Conservation (phyloP, 192 early-diverging fungal genomes). For the Tieghemiomyces parasiticus region DNA sequence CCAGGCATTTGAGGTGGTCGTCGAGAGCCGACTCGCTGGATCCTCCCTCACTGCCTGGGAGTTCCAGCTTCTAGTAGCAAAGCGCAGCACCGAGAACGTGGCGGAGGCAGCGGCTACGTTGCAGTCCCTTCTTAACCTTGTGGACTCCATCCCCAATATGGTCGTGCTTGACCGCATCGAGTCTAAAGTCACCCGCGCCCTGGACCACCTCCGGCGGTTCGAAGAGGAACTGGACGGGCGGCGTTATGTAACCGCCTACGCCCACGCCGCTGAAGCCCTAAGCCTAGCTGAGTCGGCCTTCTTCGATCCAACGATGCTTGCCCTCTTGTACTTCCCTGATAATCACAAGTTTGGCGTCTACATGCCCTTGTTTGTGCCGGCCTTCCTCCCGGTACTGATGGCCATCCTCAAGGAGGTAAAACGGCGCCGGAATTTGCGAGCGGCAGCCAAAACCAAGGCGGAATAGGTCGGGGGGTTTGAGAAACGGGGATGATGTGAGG, state of each 20-base stretch:
- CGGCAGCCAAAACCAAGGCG: neutral
- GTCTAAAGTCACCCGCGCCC: conserved; percentile 36
- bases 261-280: conserved; percentile 45
- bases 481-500: too few species aligned
- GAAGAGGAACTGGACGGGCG: conserved; percentile 20
- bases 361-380: conserved; percentile 87
- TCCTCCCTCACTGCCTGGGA: conserved; percentile 78
- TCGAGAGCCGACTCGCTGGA: too few species aligned
- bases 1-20: too few species aligned
- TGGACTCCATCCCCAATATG: conserved; percentile 75
- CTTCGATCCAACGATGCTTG: conserved; percentile 97
- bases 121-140: conserved; percentile 60
- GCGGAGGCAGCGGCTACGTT: conserved; percentile 60
- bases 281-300: conserved; percentile 72
- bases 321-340: conserved; percentile 93
- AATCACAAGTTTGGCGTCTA: conserved; percentile 98
- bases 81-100: conserved; percentile 54
- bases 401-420: conserved; percentile 16
- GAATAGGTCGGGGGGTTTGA: too few species aligned
- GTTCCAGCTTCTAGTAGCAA: conserved; percentile 54
- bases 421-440: neutral
- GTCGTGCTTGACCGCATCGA: conserved; percentile 82
- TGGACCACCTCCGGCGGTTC: conserved; percentile 20
- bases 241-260: conserved; percentile 31
- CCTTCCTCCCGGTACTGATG: conserved; percentile 53